Conservation (phyloP, 2,329 filamentous ascomycete species). For the Orbilia javanica region DNA sequence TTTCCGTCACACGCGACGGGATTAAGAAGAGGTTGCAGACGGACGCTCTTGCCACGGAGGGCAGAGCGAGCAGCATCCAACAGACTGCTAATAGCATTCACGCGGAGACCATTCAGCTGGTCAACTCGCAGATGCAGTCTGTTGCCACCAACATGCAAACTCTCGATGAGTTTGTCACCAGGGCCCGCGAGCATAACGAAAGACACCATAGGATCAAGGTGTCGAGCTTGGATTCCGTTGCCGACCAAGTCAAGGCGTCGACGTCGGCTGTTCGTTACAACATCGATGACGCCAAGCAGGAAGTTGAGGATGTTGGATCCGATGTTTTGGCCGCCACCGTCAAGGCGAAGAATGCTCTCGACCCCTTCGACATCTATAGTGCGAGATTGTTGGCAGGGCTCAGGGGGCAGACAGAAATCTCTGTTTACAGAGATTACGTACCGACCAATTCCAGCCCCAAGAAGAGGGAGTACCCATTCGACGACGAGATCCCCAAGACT, state of each 20-base stretch:
- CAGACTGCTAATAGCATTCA: constrained; percentile 87
- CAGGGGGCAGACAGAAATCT: constrained; percentile 75
- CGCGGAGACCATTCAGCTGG: constrained; percentile 87
- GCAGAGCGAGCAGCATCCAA: constrained; percentile 85
- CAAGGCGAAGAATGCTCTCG: constrained; percentile 71
- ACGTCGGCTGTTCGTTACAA: constrained; percentile 35
- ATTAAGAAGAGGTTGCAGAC: constrained; percentile 78
- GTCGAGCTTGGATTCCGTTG: constrained; percentile 42
- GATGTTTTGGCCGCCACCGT: constrained; percentile 73
- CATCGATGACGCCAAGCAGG: constrained; percentile 53
- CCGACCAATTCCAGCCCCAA: constrained; percentile 88
- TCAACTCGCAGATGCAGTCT: constrained; percentile 87
- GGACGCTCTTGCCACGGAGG: constrained; percentile 70
- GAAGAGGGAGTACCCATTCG: constrained; percentile 84
- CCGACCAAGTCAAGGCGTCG: constrained; percentile 46
- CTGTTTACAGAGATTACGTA: constrained; percentile 80
- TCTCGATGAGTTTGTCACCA: constrained; percentile 88
- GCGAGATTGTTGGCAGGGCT: constrained; percentile 76
- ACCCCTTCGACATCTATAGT: constrained; percentile 70
- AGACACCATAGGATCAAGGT: constrained; percentile 74
- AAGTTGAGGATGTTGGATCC: constrained; percentile 65
- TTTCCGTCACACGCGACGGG: constrained; percentile 79
- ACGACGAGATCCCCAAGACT: constrained; percentile 82
- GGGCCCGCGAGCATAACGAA: constrained; percentile 83
- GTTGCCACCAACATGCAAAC: constrained; percentile 89